These are phyloP conservation scores for Acidiella bohemica DNA, from an alignment of 495 filamentous ascomycete species.

Conservation along the genomic window DNA sequence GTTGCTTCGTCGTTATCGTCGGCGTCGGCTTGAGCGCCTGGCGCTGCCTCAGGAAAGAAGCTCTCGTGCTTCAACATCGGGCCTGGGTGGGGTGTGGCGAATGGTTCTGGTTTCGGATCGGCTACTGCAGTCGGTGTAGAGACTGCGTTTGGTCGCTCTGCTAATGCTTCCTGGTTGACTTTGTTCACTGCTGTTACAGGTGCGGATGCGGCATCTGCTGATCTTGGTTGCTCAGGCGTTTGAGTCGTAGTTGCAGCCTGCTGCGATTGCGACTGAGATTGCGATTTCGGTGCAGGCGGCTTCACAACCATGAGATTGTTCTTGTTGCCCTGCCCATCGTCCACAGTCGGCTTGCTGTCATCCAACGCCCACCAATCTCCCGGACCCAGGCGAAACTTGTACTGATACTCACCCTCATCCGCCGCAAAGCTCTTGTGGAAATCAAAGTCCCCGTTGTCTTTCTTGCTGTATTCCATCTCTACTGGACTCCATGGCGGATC, in stretches of 20 bases:
- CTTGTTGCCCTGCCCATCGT: conserved; percentile 41
- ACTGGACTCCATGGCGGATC: conserved; percentile 48
- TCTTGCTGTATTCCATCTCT: conserved; percentile 39
- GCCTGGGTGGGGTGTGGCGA: background rate
- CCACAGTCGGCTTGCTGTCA: conserved; percentile 38
- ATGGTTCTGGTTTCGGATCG: no score
- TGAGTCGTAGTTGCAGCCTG: no score
- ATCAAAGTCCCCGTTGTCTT: conserved; percentile 20
- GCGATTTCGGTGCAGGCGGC: no score
- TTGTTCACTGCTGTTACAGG: no score
- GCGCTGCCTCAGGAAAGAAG: conserved; percentile 2
- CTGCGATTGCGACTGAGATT: no score
- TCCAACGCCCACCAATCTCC: conserved; percentile 55
- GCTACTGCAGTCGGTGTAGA: no score
- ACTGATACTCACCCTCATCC: conserved; percentile 43
- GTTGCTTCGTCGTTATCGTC: conserved; percentile 3
- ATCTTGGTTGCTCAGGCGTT: no score
- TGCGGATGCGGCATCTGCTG: no score
- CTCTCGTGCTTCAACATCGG: conserved; percentile 14
- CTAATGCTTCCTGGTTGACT: no score
- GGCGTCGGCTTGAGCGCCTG: no score
- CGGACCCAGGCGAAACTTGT: conserved; percentile 53
- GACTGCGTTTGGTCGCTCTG: background rate
- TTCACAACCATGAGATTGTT: conserved; percentile 43
- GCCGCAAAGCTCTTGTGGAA: conserved; percentile 30